A percentile compares a stretch with the other conserved stretches of the same genome.
Evolutionary conservation across 169 alveolate genomes (phyloP).

Genomic region (Eimeria falciformis): DNA sequence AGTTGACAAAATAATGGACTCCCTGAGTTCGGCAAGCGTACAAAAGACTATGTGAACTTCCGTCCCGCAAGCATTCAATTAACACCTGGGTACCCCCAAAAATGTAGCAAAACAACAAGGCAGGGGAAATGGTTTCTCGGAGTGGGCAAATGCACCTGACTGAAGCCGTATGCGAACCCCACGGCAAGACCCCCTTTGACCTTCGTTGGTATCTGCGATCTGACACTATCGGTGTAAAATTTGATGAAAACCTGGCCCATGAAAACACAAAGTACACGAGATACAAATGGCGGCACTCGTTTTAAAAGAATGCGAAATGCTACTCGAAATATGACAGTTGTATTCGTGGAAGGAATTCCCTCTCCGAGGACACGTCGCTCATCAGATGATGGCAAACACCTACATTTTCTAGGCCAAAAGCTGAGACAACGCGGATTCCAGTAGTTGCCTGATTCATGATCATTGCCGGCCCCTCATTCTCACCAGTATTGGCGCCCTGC

Average conservation of each 20-base stretch:
- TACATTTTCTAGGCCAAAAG: constrained; percentile 71
- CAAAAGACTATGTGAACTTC: too few relatives aligned
- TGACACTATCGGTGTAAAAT: constrained; percentile 6
- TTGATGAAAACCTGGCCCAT: constrained; percentile 46
- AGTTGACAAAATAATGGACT: constrained; percentile 75
- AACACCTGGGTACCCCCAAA: too few relatives aligned
- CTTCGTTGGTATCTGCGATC: not conserved
- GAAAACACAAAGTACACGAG: not conserved
- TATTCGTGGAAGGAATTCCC: too few relatives aligned
- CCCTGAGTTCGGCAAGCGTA: constrained; percentile 62
- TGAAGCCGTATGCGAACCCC: constrained; percentile 74
- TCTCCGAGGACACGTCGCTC: not conserved
- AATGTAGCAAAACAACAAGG: too few relatives aligned
- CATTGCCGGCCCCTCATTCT: constrained; percentile 1
- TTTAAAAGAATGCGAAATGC: not conserved
- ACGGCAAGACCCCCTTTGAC: constrained; percentile 33
- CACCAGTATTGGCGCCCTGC: too few relatives aligned
- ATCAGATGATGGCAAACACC: too few relatives aligned
- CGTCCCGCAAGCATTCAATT: too few relatives aligned
- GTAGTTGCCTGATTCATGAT: constrained; percentile 60
- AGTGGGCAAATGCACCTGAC: constrained; percentile 39
- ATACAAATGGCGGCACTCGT: not conserved
- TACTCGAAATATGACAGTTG: not conserved
- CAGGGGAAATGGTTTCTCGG: too few relatives aligned
- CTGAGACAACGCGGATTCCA: constrained; percentile 68